These are phyloP conservation scores for Calonectria hongkongensis DNA, from an alignment of 2,329 filamentous ascomycete species.

Conservation along the genomic window DNA sequence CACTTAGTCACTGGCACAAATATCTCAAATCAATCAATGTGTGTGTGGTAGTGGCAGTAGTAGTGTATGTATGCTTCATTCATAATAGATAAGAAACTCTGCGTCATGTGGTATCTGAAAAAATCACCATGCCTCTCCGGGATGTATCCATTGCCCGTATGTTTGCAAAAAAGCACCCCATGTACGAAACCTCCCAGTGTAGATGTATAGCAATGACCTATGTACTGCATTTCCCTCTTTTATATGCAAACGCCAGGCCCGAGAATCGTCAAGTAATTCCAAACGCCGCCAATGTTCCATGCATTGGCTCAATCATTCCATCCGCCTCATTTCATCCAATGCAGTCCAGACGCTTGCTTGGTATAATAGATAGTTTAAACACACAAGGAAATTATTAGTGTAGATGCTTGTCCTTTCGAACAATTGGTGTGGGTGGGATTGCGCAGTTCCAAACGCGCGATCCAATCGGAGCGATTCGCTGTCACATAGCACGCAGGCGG, in stretches of 20 bases:
- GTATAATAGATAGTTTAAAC: slow-evolving; percentile 42
- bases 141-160: slow-evolving; percentile 47
- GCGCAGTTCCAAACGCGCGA: slow-evolving; percentile 10
- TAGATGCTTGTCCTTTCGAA: slow-evolving; percentile 45
- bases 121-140: slow-evolving; percentile 47
- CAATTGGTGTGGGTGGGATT: slow-evolving; percentile 35
- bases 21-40: not conserved
- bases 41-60: not conserved
- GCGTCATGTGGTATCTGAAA: slow-evolving; percentile 54
- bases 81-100: slow-evolving; percentile 47
- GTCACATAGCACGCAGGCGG: slow-evolving; percentile 48
- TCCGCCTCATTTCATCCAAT: slow-evolving; percentile 41
- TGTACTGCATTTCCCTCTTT: slow-evolving; percentile 43
- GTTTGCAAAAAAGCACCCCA: slow-evolving; percentile 32
- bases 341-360: slow-evolving; percentile 46
- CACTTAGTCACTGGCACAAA: not conserved
- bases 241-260: slow-evolving; percentile 49
- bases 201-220: slow-evolving; percentile 18
- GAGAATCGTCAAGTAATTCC: slow-evolving; percentile 39
- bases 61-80: slow-evolving; percentile 22
- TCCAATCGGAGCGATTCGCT: not conserved
- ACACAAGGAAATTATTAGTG: slow-evolving; percentile 46
- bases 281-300: slow-evolving; percentile 47
- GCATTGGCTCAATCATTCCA: slow-evolving; percentile 31
- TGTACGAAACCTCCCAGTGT: slow-evolving; percentile 24